phyloP scores from a whole-genome alignment of 805 yeast genomes.

The Candida coquimbonensis region DNA sequence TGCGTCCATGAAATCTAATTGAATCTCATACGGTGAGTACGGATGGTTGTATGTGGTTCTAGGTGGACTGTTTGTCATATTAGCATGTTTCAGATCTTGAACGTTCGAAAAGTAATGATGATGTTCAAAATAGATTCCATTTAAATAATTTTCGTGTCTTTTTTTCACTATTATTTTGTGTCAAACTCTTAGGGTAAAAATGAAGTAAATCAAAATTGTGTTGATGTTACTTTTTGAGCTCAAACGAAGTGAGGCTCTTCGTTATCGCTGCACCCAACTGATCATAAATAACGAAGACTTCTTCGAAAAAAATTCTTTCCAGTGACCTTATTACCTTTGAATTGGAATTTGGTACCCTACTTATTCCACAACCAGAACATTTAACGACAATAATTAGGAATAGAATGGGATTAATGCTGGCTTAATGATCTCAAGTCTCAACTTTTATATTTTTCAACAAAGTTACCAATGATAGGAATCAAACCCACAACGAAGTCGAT shows the following conservation, averaged over 20 bases:
- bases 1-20: slow-evolving; percentile 64
- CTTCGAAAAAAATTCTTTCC: slow-evolving; percentile 4
- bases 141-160: too few relatives aligned
- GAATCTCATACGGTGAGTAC: slow-evolving; percentile 73
- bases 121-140: too few relatives aligned
- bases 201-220: neutral
- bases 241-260: neutral
- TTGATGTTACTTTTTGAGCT: neutral
- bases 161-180: too few relatives aligned
- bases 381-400: slow-evolving; percentile 7
- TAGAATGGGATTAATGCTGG: slow-evolving; percentile 20
- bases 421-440: slow-evolving; percentile 10
- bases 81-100: neutral
- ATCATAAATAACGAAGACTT: neutral
- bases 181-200: too few relatives aligned
- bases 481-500: too few relatives aligned
- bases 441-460: slow-evolving; percentile 17
- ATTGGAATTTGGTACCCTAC: slow-evolving; percentile 19
- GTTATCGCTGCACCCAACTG: neutral
- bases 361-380: slow-evolving; percentile 4
- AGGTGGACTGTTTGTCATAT: slow-evolving; percentile 1
- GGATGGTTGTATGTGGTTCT: slow-evolving; percentile 58
- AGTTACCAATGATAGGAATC: too few relatives aligned
- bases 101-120: too few relatives aligned
- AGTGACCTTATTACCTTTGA: slow-evolving; percentile 15